Percentiles rank a stretch among this genome's conserved stretches.
These are phyloP conservation scores for Cyberlindnera bimundalis DNA, from an alignment of 805 yeast species.

Conservation along the genomic window DNA sequence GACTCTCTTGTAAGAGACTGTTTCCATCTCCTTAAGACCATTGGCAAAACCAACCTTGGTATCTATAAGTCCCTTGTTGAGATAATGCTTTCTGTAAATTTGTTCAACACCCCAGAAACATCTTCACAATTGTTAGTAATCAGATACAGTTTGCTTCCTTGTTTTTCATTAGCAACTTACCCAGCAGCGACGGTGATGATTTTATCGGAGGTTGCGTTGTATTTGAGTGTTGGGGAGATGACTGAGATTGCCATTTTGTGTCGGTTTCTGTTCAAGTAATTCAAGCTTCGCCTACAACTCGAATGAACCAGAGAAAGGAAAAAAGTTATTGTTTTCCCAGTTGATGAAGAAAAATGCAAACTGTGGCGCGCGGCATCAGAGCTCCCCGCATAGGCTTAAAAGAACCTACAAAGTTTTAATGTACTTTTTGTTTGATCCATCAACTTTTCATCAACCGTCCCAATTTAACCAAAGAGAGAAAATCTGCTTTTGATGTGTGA, in stretches of 20 bases:
- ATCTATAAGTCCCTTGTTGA: conserved; percentile 63
- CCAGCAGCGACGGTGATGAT: conserved; percentile 62
- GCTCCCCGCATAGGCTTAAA: too few relatives aligned
- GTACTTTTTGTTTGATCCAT: too few relatives aligned
- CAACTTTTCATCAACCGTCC: too few relatives aligned
- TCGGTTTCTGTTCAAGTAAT: neutral
- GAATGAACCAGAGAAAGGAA: too few relatives aligned
- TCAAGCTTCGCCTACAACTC: neutral
- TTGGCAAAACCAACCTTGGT: conserved; percentile 89
- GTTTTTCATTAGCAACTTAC: conserved; percentile 34
- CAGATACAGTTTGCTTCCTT: too few relatives aligned
- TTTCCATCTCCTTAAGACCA: conserved; percentile 42
- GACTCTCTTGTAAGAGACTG: conserved; percentile 67
- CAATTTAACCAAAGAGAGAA: too few relatives aligned
- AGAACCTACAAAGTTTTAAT: too few relatives aligned
- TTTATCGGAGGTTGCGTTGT: conserved; percentile 44
- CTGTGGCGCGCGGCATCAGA: too few relatives aligned
- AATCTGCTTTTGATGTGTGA: too few relatives aligned
- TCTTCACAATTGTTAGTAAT: conserved; percentile 10
- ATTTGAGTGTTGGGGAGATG: conserved; percentile 38
- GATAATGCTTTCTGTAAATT: conserved; percentile 69
- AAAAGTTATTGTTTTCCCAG: too few relatives aligned
- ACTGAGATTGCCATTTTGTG: conserved; percentile 13
- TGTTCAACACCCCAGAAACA: conserved; percentile 93
- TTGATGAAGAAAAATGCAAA: too few relatives aligned